Percentiles rank a stretch among this genome's conserved stretches.
These are phyloP conservation scores for Cladosporium austrohemisphaericum DNA, from an alignment of 2,329 filamentous ascomycete genomes.

Conservation along the genomic window DNA sequence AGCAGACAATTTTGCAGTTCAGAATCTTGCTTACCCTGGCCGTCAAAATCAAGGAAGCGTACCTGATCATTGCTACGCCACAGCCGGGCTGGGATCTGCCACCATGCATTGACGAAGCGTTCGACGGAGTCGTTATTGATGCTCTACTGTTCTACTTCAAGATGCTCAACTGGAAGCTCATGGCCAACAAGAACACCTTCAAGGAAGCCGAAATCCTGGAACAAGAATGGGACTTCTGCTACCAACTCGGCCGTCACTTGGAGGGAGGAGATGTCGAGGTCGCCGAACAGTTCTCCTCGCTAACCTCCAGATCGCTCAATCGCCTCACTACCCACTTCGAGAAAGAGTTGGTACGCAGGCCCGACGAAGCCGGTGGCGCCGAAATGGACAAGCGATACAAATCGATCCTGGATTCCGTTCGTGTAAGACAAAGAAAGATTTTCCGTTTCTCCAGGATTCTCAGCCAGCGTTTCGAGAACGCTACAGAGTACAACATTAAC, in stretches of 20 bases:
- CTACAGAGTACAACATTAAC: constrained; percentile 88
- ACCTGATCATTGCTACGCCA: constrained; percentile 75
- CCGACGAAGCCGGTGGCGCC: constrained; percentile 69
- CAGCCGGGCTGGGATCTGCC: constrained; percentile 94
- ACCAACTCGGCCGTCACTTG: constrained; percentile 86
- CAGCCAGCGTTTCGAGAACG: constrained; percentile 92
- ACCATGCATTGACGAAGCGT: constrained; percentile 93
- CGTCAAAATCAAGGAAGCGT: constrained; percentile 87
- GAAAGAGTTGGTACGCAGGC: constrained; percentile 77
- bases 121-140: constrained; percentile 86
- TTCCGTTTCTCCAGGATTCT: constrained; percentile 91
- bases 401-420: constrained; percentile 88
- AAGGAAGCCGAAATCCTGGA: constrained; percentile 97
- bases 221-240: constrained; percentile 97
- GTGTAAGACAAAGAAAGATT: constrained; percentile 91
- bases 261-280: constrained; percentile 93
- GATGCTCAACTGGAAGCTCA: constrained; percentile 96
- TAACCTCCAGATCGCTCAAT: constrained; percentile 88
- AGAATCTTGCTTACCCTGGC: constrained; percentile 89
- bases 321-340: constrained; percentile 89
- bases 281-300: constrained; percentile 89
- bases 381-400: constrained; percentile 99
- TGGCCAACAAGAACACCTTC: constrained; percentile 97
- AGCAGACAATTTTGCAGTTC: constrained; percentile 97
- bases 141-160: constrained; percentile 98